A percentile compares a stretch with the other conserved stretches of the same genome.
Evolutionary conservation across 2,329 filamentous ascomycete species (phyloP).

Genomic region (Penicillium sp.): DNA sequence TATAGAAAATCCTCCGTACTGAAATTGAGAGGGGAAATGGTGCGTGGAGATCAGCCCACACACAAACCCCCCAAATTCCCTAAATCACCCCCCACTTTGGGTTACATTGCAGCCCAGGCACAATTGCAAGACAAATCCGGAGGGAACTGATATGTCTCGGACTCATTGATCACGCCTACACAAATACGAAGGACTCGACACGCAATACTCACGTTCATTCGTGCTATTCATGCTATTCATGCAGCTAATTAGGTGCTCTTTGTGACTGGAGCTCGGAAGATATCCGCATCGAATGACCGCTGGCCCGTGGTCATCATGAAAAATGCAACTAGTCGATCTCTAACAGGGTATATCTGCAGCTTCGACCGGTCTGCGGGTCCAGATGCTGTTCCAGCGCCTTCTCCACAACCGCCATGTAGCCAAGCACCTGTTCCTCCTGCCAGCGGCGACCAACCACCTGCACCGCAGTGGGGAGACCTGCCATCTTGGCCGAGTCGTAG

Average conservation of each 20-base stretch:
- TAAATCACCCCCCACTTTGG: not conserved
- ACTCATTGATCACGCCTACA: too few relatives aligned
- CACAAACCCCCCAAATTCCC: not conserved
- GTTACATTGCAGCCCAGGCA: not conserved
- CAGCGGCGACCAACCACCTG: conserved; percentile 78
- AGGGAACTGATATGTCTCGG: not conserved
- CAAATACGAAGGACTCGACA: too few relatives aligned
- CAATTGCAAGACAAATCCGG: not conserved
- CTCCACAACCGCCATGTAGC: conserved; percentile 77
- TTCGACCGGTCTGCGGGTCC: conserved; percentile 34
- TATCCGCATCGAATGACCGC: not conserved
- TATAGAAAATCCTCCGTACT: too few relatives aligned
- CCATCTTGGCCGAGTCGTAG: conserved; percentile 81
- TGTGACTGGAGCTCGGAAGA: not conserved
- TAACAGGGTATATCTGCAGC: conserved; percentile 38
- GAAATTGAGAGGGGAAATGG: too few relatives aligned
- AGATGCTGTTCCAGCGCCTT: conserved; percentile 61
- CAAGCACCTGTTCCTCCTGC: conserved; percentile 85
- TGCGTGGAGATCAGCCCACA: too few relatives aligned
- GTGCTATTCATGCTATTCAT: not conserved
- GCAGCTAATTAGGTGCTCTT: not conserved
- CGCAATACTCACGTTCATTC: too few relatives aligned
- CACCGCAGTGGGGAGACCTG: conserved; percentile 81
- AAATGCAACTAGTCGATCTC: conserved; percentile 35
- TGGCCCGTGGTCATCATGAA: not conserved